Percentiles rank a stretch among this genome's conserved stretches.
phyloP scores from a whole-genome alignment of 176 grass and related monocot genomes.

The Rhynchospora pubera region DNA sequence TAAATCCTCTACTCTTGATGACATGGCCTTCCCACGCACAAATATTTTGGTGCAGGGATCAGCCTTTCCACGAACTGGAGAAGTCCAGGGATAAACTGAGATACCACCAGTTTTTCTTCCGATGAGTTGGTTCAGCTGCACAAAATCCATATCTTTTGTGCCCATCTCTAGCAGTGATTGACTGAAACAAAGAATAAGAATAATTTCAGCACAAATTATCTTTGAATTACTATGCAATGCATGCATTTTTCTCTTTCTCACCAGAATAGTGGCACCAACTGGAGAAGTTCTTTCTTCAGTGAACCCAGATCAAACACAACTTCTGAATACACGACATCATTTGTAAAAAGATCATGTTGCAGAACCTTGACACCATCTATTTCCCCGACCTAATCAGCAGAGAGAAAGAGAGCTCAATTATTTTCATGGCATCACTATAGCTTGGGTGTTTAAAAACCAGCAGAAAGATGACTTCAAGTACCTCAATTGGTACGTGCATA shows the following conservation, averaged over 20 bases:
- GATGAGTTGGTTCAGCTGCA: constrained; percentile 96
- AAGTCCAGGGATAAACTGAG: constrained; percentile 96
- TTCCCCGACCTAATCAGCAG: constrained; percentile 58
- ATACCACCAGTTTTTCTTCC: constrained; percentile 99
- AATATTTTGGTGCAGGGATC: constrained; percentile 85
- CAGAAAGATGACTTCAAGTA: constrained; percentile 26
- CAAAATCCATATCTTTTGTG: constrained; percentile 99
- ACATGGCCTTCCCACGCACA: constrained; percentile 85
- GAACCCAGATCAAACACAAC: constrained; percentile 91
- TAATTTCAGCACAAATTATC: constrained; percentile 24
- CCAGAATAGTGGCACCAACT: constrained; percentile 94
- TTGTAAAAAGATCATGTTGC: constrained; percentile 98
- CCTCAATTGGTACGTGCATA: constrained; percentile 78
- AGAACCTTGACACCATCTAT: constrained; percentile 89
- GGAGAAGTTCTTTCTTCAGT: constrained; percentile 86
- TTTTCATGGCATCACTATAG: constrained; percentile 10
- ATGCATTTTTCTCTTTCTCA: constrained; percentile 23
- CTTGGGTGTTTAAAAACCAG: constrained; percentile 8
- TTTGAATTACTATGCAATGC: not conserved
- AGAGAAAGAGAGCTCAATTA: constrained; percentile 1
- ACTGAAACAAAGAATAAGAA: constrained; percentile 37
- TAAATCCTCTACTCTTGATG: constrained; percentile 64
- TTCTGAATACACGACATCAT: constrained; percentile 88
- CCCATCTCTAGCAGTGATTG: constrained; percentile 99
- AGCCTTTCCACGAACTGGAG: constrained; percentile 62